Evolutionary conservation across 306 rosid species (phyloP).

Genomic region (Cucurbita maxima): DNA sequence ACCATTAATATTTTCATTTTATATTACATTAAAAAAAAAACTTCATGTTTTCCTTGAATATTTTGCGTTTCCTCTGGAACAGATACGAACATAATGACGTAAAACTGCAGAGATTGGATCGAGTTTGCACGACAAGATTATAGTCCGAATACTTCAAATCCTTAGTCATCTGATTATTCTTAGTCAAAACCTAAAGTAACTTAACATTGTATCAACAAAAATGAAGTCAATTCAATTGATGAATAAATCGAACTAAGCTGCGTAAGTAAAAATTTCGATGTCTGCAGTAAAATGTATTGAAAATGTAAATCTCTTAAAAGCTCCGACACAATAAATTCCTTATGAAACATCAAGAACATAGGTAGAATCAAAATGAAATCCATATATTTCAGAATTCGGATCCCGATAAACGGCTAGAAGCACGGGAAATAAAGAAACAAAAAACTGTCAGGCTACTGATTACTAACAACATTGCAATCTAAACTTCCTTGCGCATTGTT

Average conservation of each 20-base stretch:
- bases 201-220: neutral
- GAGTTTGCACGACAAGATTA: neutral
- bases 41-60: neutral
- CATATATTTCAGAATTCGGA: neutral
- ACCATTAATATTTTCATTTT: neutral
- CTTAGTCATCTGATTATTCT: neutral
- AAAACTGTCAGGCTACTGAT: neutral
- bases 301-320: neutral
- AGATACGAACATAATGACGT: neutral
- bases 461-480: neutral
- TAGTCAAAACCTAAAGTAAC: neutral
- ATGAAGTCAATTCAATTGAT: neutral
- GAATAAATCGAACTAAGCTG: neutral
- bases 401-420: neutral
- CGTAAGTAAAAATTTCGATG: neutral
- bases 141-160: neutral
- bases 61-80: neutral
- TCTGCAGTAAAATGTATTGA: neutral
- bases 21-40: neutral
- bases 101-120: neutral
- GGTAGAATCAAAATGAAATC: neutral
- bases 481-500: neutral
- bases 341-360: neutral
- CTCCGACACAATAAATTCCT: neutral
- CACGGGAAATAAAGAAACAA: neutral